These are phyloP conservation scores for Gelatoporia subvermispora DNA, from an alignment of 768 basidiomycete genomes.

Conservation along the genomic window DNA sequence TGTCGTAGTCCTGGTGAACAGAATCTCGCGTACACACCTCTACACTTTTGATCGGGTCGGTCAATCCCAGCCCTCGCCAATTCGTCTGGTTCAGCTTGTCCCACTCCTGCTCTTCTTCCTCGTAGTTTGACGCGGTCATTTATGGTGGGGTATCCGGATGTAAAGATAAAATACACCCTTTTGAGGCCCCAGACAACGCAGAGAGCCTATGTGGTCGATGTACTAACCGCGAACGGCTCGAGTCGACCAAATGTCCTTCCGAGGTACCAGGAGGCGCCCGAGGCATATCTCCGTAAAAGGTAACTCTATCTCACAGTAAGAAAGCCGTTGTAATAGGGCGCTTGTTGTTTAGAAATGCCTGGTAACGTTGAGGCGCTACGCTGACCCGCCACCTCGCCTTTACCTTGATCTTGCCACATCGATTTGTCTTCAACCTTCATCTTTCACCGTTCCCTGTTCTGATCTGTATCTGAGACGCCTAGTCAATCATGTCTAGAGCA, in stretches of 20 bases:
- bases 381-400: neutral
- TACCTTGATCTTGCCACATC: slow-evolving; percentile 13
- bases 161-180: neutral
- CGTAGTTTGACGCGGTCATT: neutral
- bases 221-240: no score
- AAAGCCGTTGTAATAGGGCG: no score
- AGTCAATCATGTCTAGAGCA: slow-evolving; percentile 19
- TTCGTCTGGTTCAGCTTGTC: slow-evolving; percentile 47
- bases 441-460: neutral
- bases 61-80: slow-evolving; percentile 77
- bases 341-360: slow-evolving; percentile 7
- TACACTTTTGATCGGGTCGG: slow-evolving; percentile 85
- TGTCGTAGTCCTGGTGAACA: no score
- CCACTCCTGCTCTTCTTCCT: slow-evolving; percentile 47
- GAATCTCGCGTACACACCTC: slow-evolving; percentile 53
- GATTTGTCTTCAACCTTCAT: neutral
- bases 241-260: no score
- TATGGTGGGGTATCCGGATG: neutral
- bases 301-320: no score
- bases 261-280: no score
- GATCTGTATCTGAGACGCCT: neutral
- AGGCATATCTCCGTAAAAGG: no score
- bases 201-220: no score
- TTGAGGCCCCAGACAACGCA: no score
- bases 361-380: no score